Base-by-base conservation (phyloP, 23 red algal genomes). In the Gracilaria caudata region DNA sequence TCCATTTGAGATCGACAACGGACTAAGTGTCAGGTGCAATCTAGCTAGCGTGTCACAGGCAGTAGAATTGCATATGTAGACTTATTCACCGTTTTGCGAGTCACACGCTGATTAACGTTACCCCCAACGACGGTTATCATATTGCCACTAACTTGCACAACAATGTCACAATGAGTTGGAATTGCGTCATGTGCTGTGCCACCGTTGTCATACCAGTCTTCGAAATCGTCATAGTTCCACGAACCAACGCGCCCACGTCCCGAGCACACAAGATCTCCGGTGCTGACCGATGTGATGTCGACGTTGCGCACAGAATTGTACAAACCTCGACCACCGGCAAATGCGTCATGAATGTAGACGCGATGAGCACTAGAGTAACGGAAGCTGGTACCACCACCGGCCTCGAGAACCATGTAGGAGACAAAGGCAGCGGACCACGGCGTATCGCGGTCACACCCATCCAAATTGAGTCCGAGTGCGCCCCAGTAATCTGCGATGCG, bases 121-220 rank as follows among this genome's bases (percentile, higher is more conserved):
- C 57, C 57, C 26, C 57, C 57, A 61, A 61, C 26, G n/a, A 61
- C 57, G 16, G 57, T 61, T 4, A 61, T 61, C 19, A 16, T 61
- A 3, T 3, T 61, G n/a, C 57, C 57, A 29, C 57, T 61, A 25
- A 61, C 57, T n/a, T n/a, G n/a, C 57, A 61, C 57, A 61, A 61
- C 57, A 29, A 61, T 61, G 26, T 61, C 57, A 29, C 57, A 61
- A 61, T 61, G 57, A 61, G 57, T 61, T 29, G 57, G 57, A 61
- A 61, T 61, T 25, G 57, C 26, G 57, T 61, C 57, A 16, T 61
- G 57, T 25, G 57, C 20, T n/a, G 57, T 61, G 4, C 57, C 57
- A 61, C 57, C 57, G 57, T 61, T 61, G 57, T 20, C 26, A 16
- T 61, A 61, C 57, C 57, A 61, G 20, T n/a, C 26, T n/a, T 25